Evolutionary conservation across 169 alveolate species (phyloP).

Genomic region (Eimeria acervulina): DNA sequence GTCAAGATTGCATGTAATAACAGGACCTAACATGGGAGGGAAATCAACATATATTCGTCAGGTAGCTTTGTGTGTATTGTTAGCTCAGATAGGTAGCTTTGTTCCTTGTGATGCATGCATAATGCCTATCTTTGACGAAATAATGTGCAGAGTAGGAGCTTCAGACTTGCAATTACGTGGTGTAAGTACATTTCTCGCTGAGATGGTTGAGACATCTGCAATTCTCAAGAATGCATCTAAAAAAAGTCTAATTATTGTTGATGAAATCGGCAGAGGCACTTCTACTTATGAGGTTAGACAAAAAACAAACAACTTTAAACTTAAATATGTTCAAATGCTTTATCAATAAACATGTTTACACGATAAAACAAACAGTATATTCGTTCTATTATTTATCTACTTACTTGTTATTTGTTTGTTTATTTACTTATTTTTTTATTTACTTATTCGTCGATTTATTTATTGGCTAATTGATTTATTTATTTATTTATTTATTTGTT

Average conservation of each 20-base stretch:
- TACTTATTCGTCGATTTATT: too few relatives aligned
- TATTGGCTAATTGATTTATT: too few relatives aligned
- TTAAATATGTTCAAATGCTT: not conserved
- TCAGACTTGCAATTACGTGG: constrained; percentile 97
- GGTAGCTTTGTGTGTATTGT: constrained; percentile 95
- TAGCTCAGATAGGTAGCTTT: constrained; percentile 99
- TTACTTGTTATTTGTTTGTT: too few relatives aligned
- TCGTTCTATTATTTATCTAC: not conserved
- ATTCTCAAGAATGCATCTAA: constrained; percentile 59
- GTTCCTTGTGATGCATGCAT: constrained; percentile 95
- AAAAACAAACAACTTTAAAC: not conserved
- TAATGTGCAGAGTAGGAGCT: constrained; percentile 99
- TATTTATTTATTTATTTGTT: too few relatives aligned
- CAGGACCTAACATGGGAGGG: constrained; percentile 99
- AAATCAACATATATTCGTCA: constrained; percentile 98
- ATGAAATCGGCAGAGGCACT: constrained; percentile 96
- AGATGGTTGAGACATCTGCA: constrained; percentile 96
- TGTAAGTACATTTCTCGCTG: constrained; percentile 98
- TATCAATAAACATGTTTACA: not conserved
- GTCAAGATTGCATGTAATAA: constrained; percentile 95
- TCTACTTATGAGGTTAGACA: constrained; percentile 98
- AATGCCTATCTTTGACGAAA: constrained; percentile 96
- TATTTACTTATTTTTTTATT: too few relatives aligned
- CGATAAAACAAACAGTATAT: not conserved
- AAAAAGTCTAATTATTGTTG: constrained; percentile 86